These are phyloP conservation scores for Crataegus laevigata DNA, from an alignment of 306 rosid genomes.

Conservation along the genomic window DNA sequence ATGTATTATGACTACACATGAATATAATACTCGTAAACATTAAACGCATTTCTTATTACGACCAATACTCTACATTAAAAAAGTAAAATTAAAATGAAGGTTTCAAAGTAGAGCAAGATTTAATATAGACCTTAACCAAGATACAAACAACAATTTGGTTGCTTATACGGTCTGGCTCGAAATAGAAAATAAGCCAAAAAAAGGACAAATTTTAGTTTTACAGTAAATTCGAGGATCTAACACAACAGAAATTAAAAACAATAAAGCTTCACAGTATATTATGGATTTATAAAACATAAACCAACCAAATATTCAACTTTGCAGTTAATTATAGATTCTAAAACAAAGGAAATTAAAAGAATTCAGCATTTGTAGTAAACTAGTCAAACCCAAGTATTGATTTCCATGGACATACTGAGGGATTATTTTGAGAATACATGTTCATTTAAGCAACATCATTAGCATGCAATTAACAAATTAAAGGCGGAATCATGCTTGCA, in stretches of 20 bases:
- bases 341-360: neutral
- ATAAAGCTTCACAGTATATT: too few species aligned
- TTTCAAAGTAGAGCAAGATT: neutral
- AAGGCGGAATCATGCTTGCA: too few species aligned
- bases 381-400: too few species aligned
- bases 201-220: neutral
- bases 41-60: neutral
- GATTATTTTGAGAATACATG: too few species aligned
- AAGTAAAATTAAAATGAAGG: neutral
- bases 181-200: slow-evolving; percentile 27
- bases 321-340: neutral
- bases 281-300: too few species aligned
- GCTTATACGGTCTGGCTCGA: slow-evolving; percentile 83
- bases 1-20: slow-evolving; percentile 31
- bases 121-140: slow-evolving; percentile 61
- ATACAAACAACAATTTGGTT: slow-evolving; percentile 84
- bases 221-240: neutral
- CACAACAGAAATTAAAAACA: too few species aligned
- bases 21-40: neutral
- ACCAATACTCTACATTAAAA: too few species aligned
- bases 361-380: too few species aligned
- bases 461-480: too few species aligned
- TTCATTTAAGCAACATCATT: too few species aligned
- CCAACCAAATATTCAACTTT: too few species aligned
- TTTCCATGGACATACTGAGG: too few species aligned